These are phyloP conservation scores for Saccharomycopsis capsularis DNA, from an alignment of 805 yeast species.

Conservation along the genomic window DNA sequence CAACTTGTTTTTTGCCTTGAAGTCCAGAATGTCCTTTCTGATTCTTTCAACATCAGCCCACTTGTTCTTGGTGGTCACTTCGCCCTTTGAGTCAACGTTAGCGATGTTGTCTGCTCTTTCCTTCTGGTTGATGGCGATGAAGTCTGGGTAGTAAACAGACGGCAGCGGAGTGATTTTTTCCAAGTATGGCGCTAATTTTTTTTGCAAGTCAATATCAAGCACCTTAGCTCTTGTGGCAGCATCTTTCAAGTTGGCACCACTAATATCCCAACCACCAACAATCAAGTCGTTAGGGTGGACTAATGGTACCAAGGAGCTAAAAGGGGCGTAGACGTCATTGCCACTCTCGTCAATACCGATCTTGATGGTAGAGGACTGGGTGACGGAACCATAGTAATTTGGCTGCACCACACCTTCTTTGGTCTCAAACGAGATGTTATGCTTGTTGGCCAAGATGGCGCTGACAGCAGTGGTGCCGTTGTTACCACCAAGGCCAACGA, in stretches of 20 bases:
- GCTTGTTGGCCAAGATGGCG: constrained; percentile 77
- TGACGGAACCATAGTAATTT: constrained; percentile 90
- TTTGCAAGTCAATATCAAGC: constrained; percentile 77
- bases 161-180: constrained; percentile 61
- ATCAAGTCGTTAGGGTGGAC: constrained; percentile 85
- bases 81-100: constrained; percentile 47
- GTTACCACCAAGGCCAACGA: constrained; percentile 95
- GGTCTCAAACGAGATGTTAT: constrained; percentile 69
- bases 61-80: constrained; percentile 51
- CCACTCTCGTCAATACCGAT: constrained; percentile 80
- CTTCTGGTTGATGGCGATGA: constrained; percentile 90
- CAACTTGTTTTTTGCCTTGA: constrained; percentile 62
- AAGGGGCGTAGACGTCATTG: constrained; percentile 86
- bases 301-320: constrained; percentile 83
- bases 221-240: constrained; percentile 86
- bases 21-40: constrained; percentile 74
- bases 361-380: constrained; percentile 86
- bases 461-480: constrained; percentile 90
- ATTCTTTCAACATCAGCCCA: constrained; percentile 87
- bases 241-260: constrained; percentile 56
- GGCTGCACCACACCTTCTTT: constrained; percentile 69
- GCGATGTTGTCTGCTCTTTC: constrained; percentile 85
- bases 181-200: constrained; percentile 61
- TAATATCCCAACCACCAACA: constrained; percentile 94
- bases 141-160: constrained; percentile 91